Evolutionary conservation across 1,139 yeast genomes (phyloP).

Genomic region (Hansenula sp.): DNA sequence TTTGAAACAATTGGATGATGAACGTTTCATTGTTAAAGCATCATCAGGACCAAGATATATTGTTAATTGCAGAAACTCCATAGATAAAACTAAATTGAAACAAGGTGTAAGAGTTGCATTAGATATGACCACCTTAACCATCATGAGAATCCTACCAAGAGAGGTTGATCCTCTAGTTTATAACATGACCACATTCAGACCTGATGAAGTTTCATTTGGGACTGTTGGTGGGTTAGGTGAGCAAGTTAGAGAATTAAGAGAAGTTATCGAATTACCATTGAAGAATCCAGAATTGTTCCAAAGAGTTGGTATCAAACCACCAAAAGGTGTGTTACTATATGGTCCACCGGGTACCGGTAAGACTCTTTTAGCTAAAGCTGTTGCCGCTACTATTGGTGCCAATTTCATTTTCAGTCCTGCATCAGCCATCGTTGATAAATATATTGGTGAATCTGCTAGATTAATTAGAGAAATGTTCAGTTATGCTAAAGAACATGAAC

Average conservation of each 20-base stretch:
- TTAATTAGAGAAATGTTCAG: constrained; percentile 98
- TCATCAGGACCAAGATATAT: constrained; percentile 97
- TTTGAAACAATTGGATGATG: constrained; percentile 91
- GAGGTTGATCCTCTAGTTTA: constrained; percentile 98
- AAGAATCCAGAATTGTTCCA: constrained; percentile 95
- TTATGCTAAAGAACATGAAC: constrained; percentile 97
- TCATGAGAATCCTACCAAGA: constrained; percentile 95
- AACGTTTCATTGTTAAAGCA: constrained; percentile 93
- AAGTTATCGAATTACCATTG: constrained; percentile 94
- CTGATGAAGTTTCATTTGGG: constrained; percentile 91
- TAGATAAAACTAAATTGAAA: constrained; percentile 75
- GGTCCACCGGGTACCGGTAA: constrained; percentile 99
- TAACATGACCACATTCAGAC: constrained; percentile 97
- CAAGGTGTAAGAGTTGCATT: constrained; percentile 96
- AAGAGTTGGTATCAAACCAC: constrained; percentile 96
- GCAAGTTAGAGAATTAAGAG: constrained; percentile 94
- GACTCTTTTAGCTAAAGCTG: constrained; percentile 93
- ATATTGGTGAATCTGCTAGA: constrained; percentile 97
- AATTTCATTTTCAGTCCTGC: constrained; percentile 98
- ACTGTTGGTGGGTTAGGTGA: constrained; percentile 97
- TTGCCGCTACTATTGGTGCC: constrained; percentile 98
- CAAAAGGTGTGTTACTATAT: constrained; percentile 93
- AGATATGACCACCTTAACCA: constrained; percentile 96
- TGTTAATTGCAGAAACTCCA: constrained; percentile 94
- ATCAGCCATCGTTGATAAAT: constrained; percentile 96